Conservation (phyloP, 495 filamentous ascomycete species). For the Chaetomidium leptoderma region DNA sequence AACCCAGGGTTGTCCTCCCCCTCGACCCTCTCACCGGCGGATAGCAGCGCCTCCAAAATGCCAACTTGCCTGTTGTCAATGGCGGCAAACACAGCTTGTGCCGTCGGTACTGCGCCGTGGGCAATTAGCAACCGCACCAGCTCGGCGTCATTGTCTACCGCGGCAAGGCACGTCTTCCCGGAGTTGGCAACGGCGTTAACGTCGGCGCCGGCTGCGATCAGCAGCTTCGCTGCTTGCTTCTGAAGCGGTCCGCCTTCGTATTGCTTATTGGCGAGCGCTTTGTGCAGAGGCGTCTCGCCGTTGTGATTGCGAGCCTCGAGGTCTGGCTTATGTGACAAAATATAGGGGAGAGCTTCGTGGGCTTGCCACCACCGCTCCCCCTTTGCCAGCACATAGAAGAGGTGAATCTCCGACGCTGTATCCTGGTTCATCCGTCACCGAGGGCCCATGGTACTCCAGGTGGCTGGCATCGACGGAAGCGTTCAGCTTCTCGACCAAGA, state of each 20-base stretch:
- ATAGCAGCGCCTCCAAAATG: conserved; percentile 1
- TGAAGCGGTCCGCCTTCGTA: conserved; percentile 18
- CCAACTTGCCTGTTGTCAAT: background rate
- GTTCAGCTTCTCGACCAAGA: conserved; percentile 39
- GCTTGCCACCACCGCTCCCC: conserved; percentile 44
- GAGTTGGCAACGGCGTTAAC: conserved; percentile 2
- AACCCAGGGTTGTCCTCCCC: background rate
- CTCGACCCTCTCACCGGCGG: background rate
- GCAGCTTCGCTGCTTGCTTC: conserved; percentile 15
- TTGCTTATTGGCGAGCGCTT: conserved; percentile 31
- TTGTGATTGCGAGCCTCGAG: conserved; percentile 32
- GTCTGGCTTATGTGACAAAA: conserved; percentile 41
- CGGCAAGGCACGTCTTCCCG: conserved; percentile 5
- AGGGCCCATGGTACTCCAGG: conserved; percentile 12
- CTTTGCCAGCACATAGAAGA: conserved; percentile 37
- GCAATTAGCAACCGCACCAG: conserved; percentile 4
- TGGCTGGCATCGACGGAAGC: conserved; percentile 34
- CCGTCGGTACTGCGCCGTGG: background rate
- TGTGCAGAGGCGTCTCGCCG: conserved; percentile 41
- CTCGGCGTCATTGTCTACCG: conserved; percentile 2
- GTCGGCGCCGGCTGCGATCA: conserved; percentile 18
- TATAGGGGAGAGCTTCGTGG: conserved; percentile 39
- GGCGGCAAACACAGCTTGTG: conserved; percentile 1
- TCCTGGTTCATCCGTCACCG: background rate
- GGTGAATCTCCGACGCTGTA: conserved; percentile 24